Evolutionary conservation across 306 rosid genomes (phyloP), one percentile per base, ranked within the genome.

Genomic region (Arachis hypogaea): DNA sequence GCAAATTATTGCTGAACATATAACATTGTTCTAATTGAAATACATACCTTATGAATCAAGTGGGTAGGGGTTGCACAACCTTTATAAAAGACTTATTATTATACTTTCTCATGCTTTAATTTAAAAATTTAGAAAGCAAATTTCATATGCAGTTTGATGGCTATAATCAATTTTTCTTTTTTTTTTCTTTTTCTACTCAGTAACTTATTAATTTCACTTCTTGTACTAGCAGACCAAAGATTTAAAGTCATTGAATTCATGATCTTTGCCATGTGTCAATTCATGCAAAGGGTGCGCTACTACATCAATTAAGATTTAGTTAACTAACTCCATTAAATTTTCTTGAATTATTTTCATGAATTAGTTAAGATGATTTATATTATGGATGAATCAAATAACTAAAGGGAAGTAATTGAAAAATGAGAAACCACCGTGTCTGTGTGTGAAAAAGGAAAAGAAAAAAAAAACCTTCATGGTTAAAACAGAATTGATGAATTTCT

Each of bases 281-380:
- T 18, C 29, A 49, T 49, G 14, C 14, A 49, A 49, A 49, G 12
- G 55, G n/a, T 49, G 14, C 1, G 0, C 14, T 33, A 33, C 55
- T n/a, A 49, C 18, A 49, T 49, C 55, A 11, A 5, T 14, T 7
- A 33, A 33, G 38, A 33, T 61, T 61, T 11, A 41, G 55, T 33
- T 28, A 28, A 45, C n/a, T 28, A 16, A 22, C 30, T 70, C 18
- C 29, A 67, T n/a, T 2, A 38, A 11, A 11, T 33, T 43, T 42
- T 71, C 38, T 29, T 58, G 14, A 45, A 45, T 30, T 12, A 71
- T 1, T 8, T 33, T 22, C 40, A 43, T 30, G 18, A 57, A 41
- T 18, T 43, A 70, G 30, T 72, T 22, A 70, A 7, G 67, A 59
- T 58, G 43, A 45, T 58, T 58, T 59, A 59, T 58, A 7, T 29